Evolutionary conservation across 495 filamentous ascomycete genomes (phyloP).

Genomic region (Aspergillus sclerotioniger): DNA sequence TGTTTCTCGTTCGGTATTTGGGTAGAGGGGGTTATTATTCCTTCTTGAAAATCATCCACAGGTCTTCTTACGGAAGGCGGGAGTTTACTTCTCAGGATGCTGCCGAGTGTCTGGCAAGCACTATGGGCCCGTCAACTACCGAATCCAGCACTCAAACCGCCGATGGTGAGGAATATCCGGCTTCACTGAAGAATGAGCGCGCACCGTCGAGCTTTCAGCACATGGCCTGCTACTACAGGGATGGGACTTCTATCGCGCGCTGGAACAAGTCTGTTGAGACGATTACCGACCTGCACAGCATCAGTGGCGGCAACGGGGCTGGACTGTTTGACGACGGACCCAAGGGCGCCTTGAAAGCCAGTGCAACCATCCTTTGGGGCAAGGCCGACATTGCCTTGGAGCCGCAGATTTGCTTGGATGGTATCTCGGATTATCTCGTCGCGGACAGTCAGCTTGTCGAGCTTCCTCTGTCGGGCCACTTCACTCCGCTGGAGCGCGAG

Average conservation of each 20-base stretch:
- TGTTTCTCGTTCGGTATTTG: slow-evolving; percentile 34
- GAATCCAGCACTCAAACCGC: slow-evolving; percentile 35
- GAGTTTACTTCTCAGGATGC: slow-evolving; percentile 28
- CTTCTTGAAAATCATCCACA: slow-evolving; percentile 39
- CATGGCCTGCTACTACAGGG: slow-evolving; percentile 51
- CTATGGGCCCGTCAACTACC: slow-evolving; percentile 36
- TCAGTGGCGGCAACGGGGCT: slow-evolving; percentile 37
- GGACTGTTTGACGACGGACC: slow-evolving; percentile 48
- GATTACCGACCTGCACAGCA: slow-evolving; percentile 39
- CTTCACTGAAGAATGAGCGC: slow-evolving; percentile 24
- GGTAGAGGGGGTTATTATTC: slow-evolving; percentile 41
- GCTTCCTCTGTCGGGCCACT: slow-evolving; percentile 41
- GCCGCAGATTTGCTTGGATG: slow-evolving; percentile 39
- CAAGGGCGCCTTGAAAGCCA: slow-evolving; percentile 43
- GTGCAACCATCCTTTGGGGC: slow-evolving; percentile 54
- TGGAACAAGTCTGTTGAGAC: slow-evolving; percentile 53
- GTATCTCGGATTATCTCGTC: slow-evolving; percentile 42
- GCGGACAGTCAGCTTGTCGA: slow-evolving; percentile 40
- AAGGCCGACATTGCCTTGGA: slow-evolving; percentile 42
- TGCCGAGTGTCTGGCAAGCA: slow-evolving; percentile 44
- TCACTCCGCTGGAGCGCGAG: slow-evolving; percentile 42
- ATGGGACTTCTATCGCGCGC: slow-evolving; percentile 31
- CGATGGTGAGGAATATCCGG: slow-evolving; percentile 33
- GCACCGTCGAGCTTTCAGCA: slow-evolving; percentile 35
- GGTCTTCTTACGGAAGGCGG: slow-evolving; percentile 24